Percentiles rank a stretch among this genome's conserved stretches.
phyloP scores from a whole-genome alignment of 2,329 filamentous ascomycete species.

The Talaromyces sp. region DNA sequence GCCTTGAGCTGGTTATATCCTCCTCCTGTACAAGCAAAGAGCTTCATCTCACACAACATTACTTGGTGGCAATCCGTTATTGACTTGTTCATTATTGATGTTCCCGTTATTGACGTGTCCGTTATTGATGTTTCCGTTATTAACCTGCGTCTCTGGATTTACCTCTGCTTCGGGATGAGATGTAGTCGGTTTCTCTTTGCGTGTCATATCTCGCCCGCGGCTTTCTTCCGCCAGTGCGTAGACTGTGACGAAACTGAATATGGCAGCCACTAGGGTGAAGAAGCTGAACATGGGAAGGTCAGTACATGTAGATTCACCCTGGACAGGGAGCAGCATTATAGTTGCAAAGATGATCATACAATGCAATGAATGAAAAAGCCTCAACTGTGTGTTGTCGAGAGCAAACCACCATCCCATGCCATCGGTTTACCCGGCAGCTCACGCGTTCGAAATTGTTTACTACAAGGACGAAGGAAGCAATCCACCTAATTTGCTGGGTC shows the following conservation, averaged over 20 bases:
- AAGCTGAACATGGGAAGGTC: not conserved
- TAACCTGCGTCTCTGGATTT: not conserved
- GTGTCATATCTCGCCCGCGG: not conserved
- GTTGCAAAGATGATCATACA: not conserved
- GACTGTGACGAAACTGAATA: constrained; percentile 7
- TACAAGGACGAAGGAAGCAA: constrained; percentile 27
- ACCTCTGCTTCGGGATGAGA: not conserved
- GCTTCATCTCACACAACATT: not conserved
- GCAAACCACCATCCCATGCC: constrained; percentile 8
- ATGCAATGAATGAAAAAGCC: constrained; percentile 13
- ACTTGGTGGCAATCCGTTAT: not conserved
- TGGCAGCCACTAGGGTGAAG: constrained; percentile 3
- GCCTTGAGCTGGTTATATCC: not conserved
- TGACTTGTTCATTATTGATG: not conserved
- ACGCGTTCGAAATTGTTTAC: constrained; percentile 22
- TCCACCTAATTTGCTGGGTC: constrained; percentile 21
- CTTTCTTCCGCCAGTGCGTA: constrained; percentile 6
- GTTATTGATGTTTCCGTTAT: not conserved
- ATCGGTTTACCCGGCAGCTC: constrained; percentile 2
- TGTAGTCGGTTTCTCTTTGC: not conserved
- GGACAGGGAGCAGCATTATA: not conserved
- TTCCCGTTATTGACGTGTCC: not conserved
- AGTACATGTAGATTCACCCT: not conserved
- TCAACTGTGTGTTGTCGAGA: constrained; percentile 12
- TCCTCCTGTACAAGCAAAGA: not conserved